phyloP scores from a whole-genome alignment of 139 green algal species.

The Spirogloea muscicola region DNA sequence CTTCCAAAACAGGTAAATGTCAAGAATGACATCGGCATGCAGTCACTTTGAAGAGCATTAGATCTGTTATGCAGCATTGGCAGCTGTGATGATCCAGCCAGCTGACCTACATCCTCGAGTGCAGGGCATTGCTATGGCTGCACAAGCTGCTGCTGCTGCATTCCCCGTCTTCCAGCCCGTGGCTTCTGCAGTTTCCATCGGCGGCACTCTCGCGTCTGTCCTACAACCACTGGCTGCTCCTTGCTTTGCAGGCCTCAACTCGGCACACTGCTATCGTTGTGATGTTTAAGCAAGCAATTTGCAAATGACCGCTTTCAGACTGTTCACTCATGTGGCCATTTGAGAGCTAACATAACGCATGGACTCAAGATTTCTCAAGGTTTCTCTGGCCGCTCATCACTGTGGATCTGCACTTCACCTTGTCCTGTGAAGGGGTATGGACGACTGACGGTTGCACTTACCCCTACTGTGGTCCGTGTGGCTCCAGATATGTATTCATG shows the following conservation, averaged over 20 bases:
- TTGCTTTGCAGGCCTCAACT: too few relatives aligned
- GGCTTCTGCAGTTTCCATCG: conserved; percentile 50
- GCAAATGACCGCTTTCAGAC: too few relatives aligned
- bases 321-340: too few relatives aligned
- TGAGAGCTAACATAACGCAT: too few relatives aligned
- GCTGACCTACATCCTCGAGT: not conserved
- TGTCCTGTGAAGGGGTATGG: conserved; percentile 47
- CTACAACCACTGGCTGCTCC: too few relatives aligned
- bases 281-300: too few relatives aligned
- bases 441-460: not conserved
- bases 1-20: not conserved
- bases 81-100: not conserved
- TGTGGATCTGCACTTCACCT: conserved; percentile 1
- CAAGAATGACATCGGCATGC: not conserved
- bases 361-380: not conserved
- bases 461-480: not conserved
- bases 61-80: not conserved
- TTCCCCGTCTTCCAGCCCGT: conserved; percentile 47
- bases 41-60: not conserved
- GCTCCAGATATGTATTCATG: conserved; percentile 62
- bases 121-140: conserved; percentile 53
- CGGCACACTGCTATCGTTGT: too few relatives aligned
- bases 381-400: conserved; percentile 1
- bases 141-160: conserved; percentile 73
- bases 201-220: conserved; percentile 72